Base-by-base conservation (phyloP, 1,284 basidiomycete species). In the Austroboletus niveus region DNA sequence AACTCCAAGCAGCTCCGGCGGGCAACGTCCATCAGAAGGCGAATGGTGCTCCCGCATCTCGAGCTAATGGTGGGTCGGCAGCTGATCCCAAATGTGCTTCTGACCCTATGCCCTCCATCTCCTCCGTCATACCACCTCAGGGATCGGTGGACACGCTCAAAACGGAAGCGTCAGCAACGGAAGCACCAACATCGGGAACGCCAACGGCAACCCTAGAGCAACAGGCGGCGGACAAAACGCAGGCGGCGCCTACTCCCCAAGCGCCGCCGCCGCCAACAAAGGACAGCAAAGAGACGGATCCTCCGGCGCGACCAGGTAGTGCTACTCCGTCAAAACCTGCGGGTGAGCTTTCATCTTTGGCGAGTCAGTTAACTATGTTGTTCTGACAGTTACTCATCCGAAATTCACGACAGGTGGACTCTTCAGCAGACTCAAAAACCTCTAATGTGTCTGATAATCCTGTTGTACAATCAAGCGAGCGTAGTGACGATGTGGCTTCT, bases 261-360 rank as follows among this genome's bases (percentile, higher is more conserved):
- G 22, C 35, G 0, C 45, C 35, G 0, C 45, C 57, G 54, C 56
- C 56, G 11, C 29, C 30, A 56, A 44, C 29, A 29, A 9, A 51
- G 49, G 53, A 49, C 42, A 29, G 5, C 42, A 60, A 55, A 40
- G 51, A 45, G 42, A 45, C 35, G 6, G 40, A 1, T 0, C 0
- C n/a, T 0, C 47, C 10, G 51, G 22, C 22, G 5, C 40, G 39
- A 0, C 0, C n/a, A 51, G 27, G 8, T 55, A 54, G 35, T 41
- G 0, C 4, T 15, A 2, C 31, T 32, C 40, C 51, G 9, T 35
- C 42, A 4, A 5, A 45, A 1, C 48, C 56, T 24, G 43, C 2
- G 64, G 65, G 69, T 70, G 58, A 70, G 69, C 67, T 52, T 64
- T 69, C 49, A 38, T 56, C 60, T 53, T 51, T 46, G 65, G 67